Conservation (phyloP, 306 rosid species). For the Acacia crassicarpa region DNA sequence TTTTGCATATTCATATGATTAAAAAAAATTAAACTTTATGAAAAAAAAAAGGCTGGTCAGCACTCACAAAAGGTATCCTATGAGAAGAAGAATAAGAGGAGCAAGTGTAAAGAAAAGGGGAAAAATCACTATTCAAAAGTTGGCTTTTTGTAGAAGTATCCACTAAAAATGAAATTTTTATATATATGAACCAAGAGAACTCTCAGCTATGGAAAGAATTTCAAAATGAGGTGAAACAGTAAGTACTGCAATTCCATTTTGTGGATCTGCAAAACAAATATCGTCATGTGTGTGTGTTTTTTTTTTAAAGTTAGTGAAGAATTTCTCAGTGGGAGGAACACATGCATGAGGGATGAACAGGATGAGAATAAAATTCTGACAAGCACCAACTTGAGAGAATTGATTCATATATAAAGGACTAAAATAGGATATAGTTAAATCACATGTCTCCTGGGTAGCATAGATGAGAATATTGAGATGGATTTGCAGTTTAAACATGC, state of each 20-base stretch:
- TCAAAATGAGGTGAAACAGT: not conserved
- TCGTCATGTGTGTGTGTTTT: not conserved
- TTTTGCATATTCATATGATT: not conserved
- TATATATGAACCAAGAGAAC: not conserved
- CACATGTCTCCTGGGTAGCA: not conserved
- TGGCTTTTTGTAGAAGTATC: not conserved
- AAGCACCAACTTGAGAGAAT: not conserved
- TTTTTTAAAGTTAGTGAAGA: not conserved
- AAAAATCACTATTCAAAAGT: not conserved
- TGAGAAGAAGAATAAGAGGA: not conserved
- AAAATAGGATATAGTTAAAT: not conserved
- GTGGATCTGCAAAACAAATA: not conserved
- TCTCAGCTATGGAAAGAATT: not conserved
- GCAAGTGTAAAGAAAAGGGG: not conserved
- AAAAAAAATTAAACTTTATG: not conserved
- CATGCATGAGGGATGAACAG: not conserved
- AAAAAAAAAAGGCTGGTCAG: not conserved
- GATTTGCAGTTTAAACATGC: too few species aligned
- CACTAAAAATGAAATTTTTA: not conserved
- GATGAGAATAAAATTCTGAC: not conserved
- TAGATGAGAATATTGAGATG: too few species aligned
- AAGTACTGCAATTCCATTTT: not conserved
- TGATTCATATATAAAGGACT: not conserved
- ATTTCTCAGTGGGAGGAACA: not conserved
- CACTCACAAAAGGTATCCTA: not conserved